phyloP scores from a whole-genome alignment of 1,284 basidiomycete species.

The Ceratobasidium sp. region DNA sequence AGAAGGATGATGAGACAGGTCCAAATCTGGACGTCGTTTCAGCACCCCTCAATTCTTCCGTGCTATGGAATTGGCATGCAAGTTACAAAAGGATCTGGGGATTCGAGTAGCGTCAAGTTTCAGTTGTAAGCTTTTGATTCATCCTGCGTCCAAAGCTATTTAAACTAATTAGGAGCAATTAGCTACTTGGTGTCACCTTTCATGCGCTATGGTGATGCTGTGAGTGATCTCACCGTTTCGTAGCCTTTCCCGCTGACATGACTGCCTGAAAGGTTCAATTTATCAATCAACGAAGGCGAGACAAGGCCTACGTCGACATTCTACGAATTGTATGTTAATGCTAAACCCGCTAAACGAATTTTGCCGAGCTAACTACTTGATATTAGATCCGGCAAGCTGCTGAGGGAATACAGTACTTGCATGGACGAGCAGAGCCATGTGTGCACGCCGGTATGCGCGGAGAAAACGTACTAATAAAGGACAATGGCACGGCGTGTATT shows the following conservation, averaged over 20 bases:
- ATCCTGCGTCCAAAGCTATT: too few relatives aligned
- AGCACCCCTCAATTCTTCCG: slow-evolving; percentile 19
- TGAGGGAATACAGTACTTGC: slow-evolving; percentile 25
- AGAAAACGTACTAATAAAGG: slow-evolving; percentile 34
- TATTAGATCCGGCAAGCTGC: slow-evolving; percentile 27
- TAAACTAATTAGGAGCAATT: background rate
- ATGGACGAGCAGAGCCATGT: background rate
- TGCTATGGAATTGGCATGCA: slow-evolving; percentile 39
- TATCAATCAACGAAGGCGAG: background rate
- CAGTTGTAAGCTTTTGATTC: slow-evolving; percentile 25
- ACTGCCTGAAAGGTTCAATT: slow-evolving; percentile 1
- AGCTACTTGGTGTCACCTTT: slow-evolving; percentile 34
- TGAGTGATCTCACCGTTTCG: background rate
- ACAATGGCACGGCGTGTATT: background rate
- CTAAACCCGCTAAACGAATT: background rate
- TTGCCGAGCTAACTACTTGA: background rate
- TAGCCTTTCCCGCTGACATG: background rate
- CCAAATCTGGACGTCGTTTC: slow-evolving; percentile 26
- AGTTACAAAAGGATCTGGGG: slow-evolving; percentile 4
- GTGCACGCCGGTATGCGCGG: slow-evolving; percentile 30
- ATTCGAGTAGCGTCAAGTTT: background rate
- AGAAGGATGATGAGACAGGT: slow-evolving; percentile 37
- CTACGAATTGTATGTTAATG: slow-evolving; percentile 21
- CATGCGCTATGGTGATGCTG: slow-evolving; percentile 23
- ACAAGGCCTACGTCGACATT: background rate